Evolutionary conservation across 75 land plant species (phyloP).

Genomic region (Azolla pinnata): DNA sequence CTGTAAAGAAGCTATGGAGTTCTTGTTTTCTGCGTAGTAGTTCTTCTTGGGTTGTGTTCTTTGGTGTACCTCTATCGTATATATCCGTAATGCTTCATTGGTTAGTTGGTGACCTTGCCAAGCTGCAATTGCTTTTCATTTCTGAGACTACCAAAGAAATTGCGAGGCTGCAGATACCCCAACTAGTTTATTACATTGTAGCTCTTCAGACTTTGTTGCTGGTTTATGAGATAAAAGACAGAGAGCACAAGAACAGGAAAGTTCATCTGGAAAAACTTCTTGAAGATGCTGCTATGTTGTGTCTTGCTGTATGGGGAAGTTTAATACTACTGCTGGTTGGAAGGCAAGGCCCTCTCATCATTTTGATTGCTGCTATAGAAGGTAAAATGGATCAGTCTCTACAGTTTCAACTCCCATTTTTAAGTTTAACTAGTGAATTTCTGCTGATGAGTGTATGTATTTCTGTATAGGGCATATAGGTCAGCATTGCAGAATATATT

Average conservation of each 20-base stretch:
- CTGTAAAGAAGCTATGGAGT: neutral
- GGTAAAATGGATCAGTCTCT: constrained; percentile 35
- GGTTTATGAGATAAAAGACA: constrained; percentile 11
- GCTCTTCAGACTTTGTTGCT: constrained; percentile 22
- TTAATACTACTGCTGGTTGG: constrained; percentile 65
- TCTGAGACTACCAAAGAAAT: constrained; percentile 18
- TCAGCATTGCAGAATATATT: too few relatives aligned
- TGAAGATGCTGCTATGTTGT: constrained; percentile 24
- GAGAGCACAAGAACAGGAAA: constrained; percentile 5
- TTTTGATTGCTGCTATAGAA: constrained; percentile 38
- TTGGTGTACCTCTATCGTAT: constrained; percentile 36
- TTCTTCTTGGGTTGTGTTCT: neutral
- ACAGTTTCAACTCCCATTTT: neutral
- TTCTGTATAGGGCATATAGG: too few relatives aligned
- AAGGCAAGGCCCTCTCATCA: constrained; percentile 60
- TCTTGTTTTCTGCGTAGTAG: neutral
- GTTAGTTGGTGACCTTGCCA: constrained; percentile 37
- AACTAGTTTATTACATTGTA: constrained; percentile 42
- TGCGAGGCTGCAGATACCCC: constrained; percentile 42
- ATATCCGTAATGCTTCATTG: constrained; percentile 50
- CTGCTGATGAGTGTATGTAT: too few relatives aligned
- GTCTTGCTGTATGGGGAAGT: constrained; percentile 51
- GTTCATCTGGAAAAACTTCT: constrained; percentile 12
- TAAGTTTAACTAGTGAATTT: too few relatives aligned
- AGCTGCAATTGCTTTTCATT: constrained; percentile 7